Evolutionary conservation across 768 basidiomycete genomes (phyloP), one percentile per base, ranked within the genome.

Genomic region (Tricholomella constricta): DNA sequence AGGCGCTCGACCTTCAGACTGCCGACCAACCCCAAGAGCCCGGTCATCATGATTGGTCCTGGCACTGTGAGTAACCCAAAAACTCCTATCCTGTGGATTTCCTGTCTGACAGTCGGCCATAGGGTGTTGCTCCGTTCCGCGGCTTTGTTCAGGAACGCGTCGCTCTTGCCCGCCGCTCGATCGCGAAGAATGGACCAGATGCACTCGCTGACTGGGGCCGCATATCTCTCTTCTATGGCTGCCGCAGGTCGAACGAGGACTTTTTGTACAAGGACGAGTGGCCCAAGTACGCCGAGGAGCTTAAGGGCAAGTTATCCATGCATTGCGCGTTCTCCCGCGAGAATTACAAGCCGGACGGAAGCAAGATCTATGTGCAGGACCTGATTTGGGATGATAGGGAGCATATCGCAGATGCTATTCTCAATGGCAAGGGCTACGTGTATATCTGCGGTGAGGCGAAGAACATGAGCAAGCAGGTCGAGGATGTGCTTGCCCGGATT

Each of bases 311-410:
- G 69, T 94, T 99, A 78, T 78, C 79, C 55, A 79, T 99, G 75
- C 88, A 90, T 68, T 79, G 78, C 57, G 93, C 97, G 4, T 93
- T 98, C 78, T 98, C 95, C 36, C 89, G 94, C 46, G 88, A 95
- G 51, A 85, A 84, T n/a, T 91, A 82, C 77, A 91, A 89, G 70
- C 82, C 90, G 5, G 93, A 94, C 59, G 90, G 94, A 22, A 78
- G 89, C 78, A 99, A 98, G 79, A 91, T 96, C 65, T 99, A 99
- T 73, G 97, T 99, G n/a, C 97, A 99, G 73, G 94, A 99, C 71
- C 76, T 98, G 52, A 74, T 99, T 10, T 94, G 89, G 90, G 85
- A 98, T 45, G 85, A 93, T 66, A 79, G 85, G 51, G 85, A 86
- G 69, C 80, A 85, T 51, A 80, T 99, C 48, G 91, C 89, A 9